Base-by-base conservation (phyloP, 2,329 filamentous ascomycete genomes). In the Phialophora verrucosa region DNA sequence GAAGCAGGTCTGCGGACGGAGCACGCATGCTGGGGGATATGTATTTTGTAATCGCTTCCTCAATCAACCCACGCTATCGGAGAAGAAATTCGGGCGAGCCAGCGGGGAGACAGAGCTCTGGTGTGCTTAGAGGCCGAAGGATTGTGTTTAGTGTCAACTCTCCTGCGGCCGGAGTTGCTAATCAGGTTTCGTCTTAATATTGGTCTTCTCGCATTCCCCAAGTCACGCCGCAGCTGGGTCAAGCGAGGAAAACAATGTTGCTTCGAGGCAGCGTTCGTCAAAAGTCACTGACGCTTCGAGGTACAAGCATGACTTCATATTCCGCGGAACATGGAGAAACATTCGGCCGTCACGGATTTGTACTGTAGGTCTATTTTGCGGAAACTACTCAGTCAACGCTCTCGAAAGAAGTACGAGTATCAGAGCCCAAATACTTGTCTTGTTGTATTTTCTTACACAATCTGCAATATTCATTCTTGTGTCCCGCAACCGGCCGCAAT, bases 391-490 rank as follows among this genome's bases (percentile, higher is more conserved):
- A 3, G 38, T 83, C 82, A 63, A 83, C 79, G 0, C 78, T 79
- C 38, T 76, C 74, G 67, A 83, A 83, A 3, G 3, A 27, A 4
- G 27, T 67, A 82, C 80, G 0, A 79, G 78, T 83, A 83, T 59
- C 80, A 80, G 29, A 14, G 20, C 27, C 14, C 49, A 53, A 53
- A 27, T 53, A n/a, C 38, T 44, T 20, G 38, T 44, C 17, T n/a
- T 7, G 38, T n/a, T 44, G 17, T 2, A 44, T 44, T 17, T 17
- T 44, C 32, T 8, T 44, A 44, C 38, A 44, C 38, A 44, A 44
- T 44, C 38, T 44, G 38, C 14, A 44, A 44, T 17, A 20, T 44
- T n/a, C 38, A 6, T 44, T 44, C 38, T 44, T 7, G 3, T 20
- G 5, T n/a, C 38, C 38, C 23, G 20, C 49, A 50, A 51, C 25